Base-by-base conservation (phyloP, 2,329 filamentous ascomycete species). In the Penicillium concentricum region DNA sequence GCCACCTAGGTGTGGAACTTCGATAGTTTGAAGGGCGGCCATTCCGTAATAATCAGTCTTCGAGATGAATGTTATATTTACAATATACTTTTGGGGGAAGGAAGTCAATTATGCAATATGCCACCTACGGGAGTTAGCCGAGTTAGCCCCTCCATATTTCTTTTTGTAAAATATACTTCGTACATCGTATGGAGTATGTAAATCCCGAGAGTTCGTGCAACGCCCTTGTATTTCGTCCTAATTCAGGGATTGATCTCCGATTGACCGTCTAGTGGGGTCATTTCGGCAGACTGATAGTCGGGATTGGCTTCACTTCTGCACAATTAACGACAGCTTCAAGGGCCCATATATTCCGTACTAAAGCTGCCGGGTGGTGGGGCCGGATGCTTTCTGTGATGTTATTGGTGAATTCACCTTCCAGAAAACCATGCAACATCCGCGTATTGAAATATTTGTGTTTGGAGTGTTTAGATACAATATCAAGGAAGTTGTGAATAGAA, bases 1-100 rank as follows among this genome's bases (percentile, higher is more conserved):
- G 66, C 79, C 80, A 37, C 78, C 78, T 3, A 82, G 73, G 62
- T 82, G 80, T 39, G 79, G 74, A 46, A 82, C 78, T 5, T 70
- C 63, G 46, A 81, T 67, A 5, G 72, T 73, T 57, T 69, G 56
- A 15, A 60, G 60, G 22, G 61, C 63, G 13, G 66, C 58, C 63
- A 68, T 68, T 34, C 20, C 12, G 44, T 37, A 53, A 37, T 28
- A 35, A 22, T n/a, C 43, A 34, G 28, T 22, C 5, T 34, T 46
- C 8, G 15, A 24, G 44, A 8, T 12, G 30, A 46, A 22, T 32
- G n/a, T 32, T 45, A 18, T 34, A 24, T 35, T 30, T 35, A 47
- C 44, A 34, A 22, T 8, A n/a, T n/a, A 30, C 15, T n/a, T 8
- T 13, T 13, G 30, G 13, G 13, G 43, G 9, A 24, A 35, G 10